A percentile compares a stretch with the other conserved stretches of the same genome.
phyloP scores from a whole-genome alignment of 1,284 basidiomycete species.

The Cutaneotrichosporon curvatum region DNA sequence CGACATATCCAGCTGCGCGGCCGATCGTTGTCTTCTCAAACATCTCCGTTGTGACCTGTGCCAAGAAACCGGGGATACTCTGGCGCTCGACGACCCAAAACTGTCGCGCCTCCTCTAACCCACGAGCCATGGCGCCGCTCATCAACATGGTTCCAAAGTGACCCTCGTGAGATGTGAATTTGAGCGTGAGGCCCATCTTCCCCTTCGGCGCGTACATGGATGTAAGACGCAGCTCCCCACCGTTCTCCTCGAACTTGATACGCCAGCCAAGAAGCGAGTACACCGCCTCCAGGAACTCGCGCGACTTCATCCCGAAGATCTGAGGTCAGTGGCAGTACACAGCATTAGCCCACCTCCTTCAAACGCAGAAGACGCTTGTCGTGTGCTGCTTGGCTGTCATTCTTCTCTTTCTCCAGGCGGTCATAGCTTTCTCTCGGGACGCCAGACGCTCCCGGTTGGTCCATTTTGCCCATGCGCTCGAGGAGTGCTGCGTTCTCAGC shows the following conservation, averaged over 20 bases:
- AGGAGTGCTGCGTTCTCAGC: conserved; percentile 50
- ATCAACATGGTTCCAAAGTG: conserved; percentile 51
- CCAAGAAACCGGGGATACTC: conserved; percentile 51
- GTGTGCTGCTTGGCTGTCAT: conserved; percentile 47
- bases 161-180: conserved; percentile 46
- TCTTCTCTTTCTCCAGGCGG: conserved; percentile 44
- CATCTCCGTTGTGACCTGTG: conserved; percentile 50
- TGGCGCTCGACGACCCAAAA: conserved; percentile 51
- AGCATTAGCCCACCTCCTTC: conserved; percentile 44
- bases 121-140: conserved; percentile 44
- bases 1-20: conserved; percentile 39
- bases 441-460: conserved; percentile 11
- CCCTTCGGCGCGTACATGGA: conserved; percentile 52
- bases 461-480: conserved; percentile 29
- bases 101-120: conserved; percentile 47
- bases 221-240: conserved; percentile 51
- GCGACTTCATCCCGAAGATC: conserved; percentile 50
- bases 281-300: conserved; percentile 52
- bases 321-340: conserved; percentile 9
- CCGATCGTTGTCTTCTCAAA: conserved; percentile 48
- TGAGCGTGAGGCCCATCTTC: conserved; percentile 48
- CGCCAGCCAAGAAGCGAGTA: conserved; percentile 53
- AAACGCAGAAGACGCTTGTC: conserved; percentile 50
- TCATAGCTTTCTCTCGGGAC: conserved; percentile 49
- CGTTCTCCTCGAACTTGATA: conserved; percentile 52